Base-by-base conservation (phyloP, 305 asterid genomes). In the Solanum hybrid region DNA sequence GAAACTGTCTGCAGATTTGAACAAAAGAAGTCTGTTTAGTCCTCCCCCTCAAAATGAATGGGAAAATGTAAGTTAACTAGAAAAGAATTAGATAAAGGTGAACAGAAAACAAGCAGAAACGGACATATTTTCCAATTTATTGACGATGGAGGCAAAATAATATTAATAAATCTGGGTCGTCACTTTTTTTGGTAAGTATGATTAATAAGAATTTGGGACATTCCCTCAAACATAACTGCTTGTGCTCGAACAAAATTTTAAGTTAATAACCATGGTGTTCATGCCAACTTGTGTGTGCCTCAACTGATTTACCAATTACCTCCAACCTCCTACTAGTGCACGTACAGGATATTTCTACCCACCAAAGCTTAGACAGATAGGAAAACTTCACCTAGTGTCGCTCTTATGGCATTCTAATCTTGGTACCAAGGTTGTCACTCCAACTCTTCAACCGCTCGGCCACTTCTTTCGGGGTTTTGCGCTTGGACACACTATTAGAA, bases 1-100 rank as follows among this genome's bases (percentile, higher is more conserved):
- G 99, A 98, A 91, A 97, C 99, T 37, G 99, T 97, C 99, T 98
- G 98, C 94, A 91, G 74, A 91, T 88, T 78, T 24, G 46, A 34
- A 33, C 33, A 85, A 57, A 84, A 51, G 31, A 57, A 51, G 22
- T 57, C 42, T 85, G 35, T 28, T 85, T 85, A 85, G 76, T 85
- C 88, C 64, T 85, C 33, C 76, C 31, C 76, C 88, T 22, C 88
- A 57, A 85, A 57, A 31, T 57, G 88, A 61, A 57, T 18, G 12
- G 33, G 88, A 85, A 57, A 46, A 31, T 9, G 76, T 33, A 85
- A 57, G 75, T 31, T 57, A 33, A 20, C 31, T 20, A 40, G 88
- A 31, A 85, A 57, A 29, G 18, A 85, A 57, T 16, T 22, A 22
- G 88, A 85, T 31, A 57, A 20, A 51, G 13, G 33, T 31, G n/a